Evolutionary conservation across 371 early-diverging fungal species (phyloP).

Genomic region (Conidiobolus incongruus): DNA sequence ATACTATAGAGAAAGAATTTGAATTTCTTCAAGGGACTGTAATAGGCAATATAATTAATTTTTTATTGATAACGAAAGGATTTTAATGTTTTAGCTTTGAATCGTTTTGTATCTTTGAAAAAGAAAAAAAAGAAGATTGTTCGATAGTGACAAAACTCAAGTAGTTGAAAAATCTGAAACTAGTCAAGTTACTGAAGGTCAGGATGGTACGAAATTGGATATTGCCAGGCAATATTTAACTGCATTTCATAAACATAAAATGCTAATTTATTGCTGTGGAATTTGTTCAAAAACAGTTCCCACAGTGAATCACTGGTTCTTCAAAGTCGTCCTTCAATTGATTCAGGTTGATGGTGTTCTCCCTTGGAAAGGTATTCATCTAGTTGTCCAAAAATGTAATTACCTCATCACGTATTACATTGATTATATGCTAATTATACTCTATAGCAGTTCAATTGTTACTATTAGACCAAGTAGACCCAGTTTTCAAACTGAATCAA

Average conservation of each 20-base stretch:
- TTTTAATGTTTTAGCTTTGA: constrained; percentile 1
- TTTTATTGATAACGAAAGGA: not conserved
- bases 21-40: not conserved
- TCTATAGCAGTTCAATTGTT: constrained; percentile 22
- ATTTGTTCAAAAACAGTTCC: constrained; percentile 10
- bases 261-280: constrained; percentile 5
- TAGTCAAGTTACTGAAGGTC: not conserved
- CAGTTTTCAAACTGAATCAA: constrained; percentile 14
- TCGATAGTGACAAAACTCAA: constrained; percentile 19
- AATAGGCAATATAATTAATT: not conserved
- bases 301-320: constrained; percentile 65
- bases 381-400: constrained; percentile 22
- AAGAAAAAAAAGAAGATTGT: constrained; percentile 42
- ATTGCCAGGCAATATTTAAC: not conserved
- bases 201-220: not conserved
- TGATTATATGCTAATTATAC: not conserved
- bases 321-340: constrained; percentile 50
- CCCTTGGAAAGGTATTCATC: constrained; percentile 23
- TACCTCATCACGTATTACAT: not conserved
- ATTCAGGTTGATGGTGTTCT: constrained; percentile 21
- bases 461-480: constrained; percentile 12
- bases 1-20: constrained; percentile 16
- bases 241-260: constrained; percentile 1
- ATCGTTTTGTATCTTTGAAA: constrained; percentile 6
- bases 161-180: constrained; percentile 9